Evolutionary conservation across 305 asterid genomes (phyloP).

Genomic region (Fraxinus baroniana): DNA sequence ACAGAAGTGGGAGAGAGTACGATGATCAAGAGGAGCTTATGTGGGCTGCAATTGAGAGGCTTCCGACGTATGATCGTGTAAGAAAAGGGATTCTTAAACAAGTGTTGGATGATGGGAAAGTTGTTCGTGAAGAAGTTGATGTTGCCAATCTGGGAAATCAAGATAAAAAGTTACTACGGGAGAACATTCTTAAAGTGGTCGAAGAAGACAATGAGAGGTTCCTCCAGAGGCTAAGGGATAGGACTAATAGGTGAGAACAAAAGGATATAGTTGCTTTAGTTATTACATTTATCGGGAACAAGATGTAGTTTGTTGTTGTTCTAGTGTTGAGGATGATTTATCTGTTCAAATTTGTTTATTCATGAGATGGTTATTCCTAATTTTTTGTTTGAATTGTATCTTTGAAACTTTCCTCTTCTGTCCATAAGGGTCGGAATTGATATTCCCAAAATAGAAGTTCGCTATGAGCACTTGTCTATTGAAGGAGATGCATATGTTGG

Average conservation of each 20-base stretch:
- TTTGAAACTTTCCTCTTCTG: constrained; percentile 14
- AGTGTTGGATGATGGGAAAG: constrained; percentile 66
- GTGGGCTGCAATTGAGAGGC: constrained; percentile 96
- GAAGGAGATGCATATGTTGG: constrained; percentile 80
- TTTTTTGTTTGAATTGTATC: background rate
- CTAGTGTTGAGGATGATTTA: background rate
- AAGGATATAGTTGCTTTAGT: background rate
- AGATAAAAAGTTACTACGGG: constrained; percentile 62
- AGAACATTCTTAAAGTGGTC: constrained; percentile 58
- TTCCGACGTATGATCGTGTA: constrained; percentile 77
- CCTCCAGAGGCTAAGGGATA: constrained; percentile 65
- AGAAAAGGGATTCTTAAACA: constrained; percentile 70
- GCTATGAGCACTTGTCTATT: constrained; percentile 63
- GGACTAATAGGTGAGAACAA: constrained; percentile 72
- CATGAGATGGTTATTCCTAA: background rate
- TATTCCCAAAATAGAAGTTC: constrained; percentile 81
- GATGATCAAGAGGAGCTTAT: constrained; percentile 85
- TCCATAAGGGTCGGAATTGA: constrained; percentile 74
- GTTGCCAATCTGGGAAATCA: constrained; percentile 57
- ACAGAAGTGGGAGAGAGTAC: constrained; percentile 60
- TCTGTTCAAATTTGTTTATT: background rate
- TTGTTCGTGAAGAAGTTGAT: constrained; percentile 45
- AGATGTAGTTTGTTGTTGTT: background rate
- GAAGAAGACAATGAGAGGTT: constrained; percentile 92
- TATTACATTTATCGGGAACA: background rate